These are phyloP conservation scores for Mycena filopes DNA, from an alignment of 768 basidiomycete species.

Conservation along the genomic window DNA sequence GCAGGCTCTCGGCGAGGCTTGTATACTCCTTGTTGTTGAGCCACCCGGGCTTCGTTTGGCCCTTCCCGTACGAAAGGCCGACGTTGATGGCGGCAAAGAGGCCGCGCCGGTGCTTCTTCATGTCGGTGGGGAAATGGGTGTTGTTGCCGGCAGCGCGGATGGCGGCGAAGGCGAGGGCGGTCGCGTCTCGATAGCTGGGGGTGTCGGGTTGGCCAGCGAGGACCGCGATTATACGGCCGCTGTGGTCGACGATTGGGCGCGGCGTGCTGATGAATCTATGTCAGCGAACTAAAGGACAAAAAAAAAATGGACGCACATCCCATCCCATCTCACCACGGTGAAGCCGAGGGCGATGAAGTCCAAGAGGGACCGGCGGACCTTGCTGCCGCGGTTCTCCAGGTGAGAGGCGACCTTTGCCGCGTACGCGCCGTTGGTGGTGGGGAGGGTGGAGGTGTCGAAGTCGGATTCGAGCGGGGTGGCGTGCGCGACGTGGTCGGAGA, in stretches of 20 bases:
- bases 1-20: neutral
- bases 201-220: conserved; percentile 11
- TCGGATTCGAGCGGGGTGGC: neutral
- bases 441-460: neutral
- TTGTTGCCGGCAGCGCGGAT: neutral
- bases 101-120: conserved; percentile 4
- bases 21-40: neutral
- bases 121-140: neutral
- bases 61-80: conserved; percentile 1
- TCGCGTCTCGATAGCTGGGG: neutral
- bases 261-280: conserved; percentile 6
- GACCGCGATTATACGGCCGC: conserved; percentile 20
- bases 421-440: conserved; percentile 4
- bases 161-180: neutral
- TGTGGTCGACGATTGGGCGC: conserved; percentile 5
- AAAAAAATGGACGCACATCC: neutral
- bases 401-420: neutral
- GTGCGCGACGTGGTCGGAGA: neutral
- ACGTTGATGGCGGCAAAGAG: conserved; percentile 10
- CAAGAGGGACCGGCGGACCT: too few species aligned
- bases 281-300: neutral
- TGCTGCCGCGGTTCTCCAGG: too few species aligned
- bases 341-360: neutral
- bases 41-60: neutral
- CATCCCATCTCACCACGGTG: neutral